Evolutionary conservation across 2,329 filamentous ascomycete species (phyloP), one percentile per base, ranked within the genome.

Genomic region (Curvularia sp.): DNA sequence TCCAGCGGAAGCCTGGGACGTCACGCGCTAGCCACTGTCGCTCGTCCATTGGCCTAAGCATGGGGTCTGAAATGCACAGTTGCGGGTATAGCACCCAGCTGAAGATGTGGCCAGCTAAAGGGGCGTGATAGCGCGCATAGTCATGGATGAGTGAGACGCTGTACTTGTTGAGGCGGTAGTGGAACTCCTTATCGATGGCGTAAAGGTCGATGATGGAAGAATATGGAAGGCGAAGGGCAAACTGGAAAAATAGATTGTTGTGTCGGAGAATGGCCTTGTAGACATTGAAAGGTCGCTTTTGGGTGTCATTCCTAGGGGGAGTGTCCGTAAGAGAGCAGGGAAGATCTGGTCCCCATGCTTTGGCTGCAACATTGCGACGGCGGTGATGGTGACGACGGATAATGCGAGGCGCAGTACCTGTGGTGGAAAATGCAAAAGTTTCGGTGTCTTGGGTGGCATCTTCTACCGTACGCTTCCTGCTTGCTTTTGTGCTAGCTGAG

Each of bases 1-100:
- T 80, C 84, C 89, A 95, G 43, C 80, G 80, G 47, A 94, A 79
- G 7, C 84, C 83, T 0, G 90, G 90, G 1, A 90, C 82, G 25
- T 75, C 72, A 3, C 72, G 65, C 39, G 72, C 61, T 6, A 72
- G 59, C 69, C 71, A 69, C 48, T 55, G 42, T 58, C 71, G 59
- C 58, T 70, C 56, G 66, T 79, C 78, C 66, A 79, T 78, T 3
- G 77, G 80, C 6, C 82, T 78, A 1, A 81, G 78, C 30, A 78
- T 77, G 0, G 89, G 89, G 69, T 92, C 89, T 1, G 71, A 80
- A 55, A 88, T 83, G 70, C 85, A 86, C 5, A 87, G 78, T 1
- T 74, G 71, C 2, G 75, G 75, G 76, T 89, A 92, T 48, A 86
- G 80, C 7, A 80, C 79, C 80, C 86, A 90, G 18, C 82, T 81